Evolutionary conservation across 2,329 filamentous ascomycete species (phyloP), one percentile per base, ranked within the genome.

Genomic region (Aureobasidium sp.): DNA sequence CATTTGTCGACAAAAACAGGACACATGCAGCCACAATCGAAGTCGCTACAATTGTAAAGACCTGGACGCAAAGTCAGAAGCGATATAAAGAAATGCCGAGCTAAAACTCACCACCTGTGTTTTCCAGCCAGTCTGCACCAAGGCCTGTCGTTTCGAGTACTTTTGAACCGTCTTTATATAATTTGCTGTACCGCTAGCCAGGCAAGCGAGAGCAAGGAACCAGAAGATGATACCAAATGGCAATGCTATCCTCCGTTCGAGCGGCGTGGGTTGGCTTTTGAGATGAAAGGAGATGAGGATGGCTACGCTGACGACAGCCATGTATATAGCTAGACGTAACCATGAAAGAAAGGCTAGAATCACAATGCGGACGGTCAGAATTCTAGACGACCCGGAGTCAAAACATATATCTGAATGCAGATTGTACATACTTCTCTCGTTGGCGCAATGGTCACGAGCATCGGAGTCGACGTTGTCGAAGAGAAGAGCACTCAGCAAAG

Each of bases 211-310:
- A 12, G 89, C 86, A 5, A 99, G 80, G 0, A 85, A 67, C 92
- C 92, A 97, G 76, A 99, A 99, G 27, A 96, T 77, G 50, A 91
- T 80, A 0, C 94, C 94, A 1, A 99, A 83, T 0, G 94, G 94
- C 64, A 88, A 81, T 0, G 94, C 88, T 75, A 97, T 86, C 47
- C 83, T 84, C 64, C 84, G 79, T 77, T 99, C 94, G 15, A 90
- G 73, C 0, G 78, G 71, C 0, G 85, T 84, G 0, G 94, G 90
- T 68, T 86, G 76, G 20, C 80, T 79, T 70, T 91, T 92, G 55
- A 99, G 82, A 71, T 99, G 93, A 74, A 99, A 99, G 15, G 90
- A 96, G 56, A 97, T 81, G 10, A 96, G 86, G 67, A 99, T 96
- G 56, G 94, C 93, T 36, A 96, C 84, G 32, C 90, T 85, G 9